Percentiles rank a stretch among this genome's conserved stretches.
phyloP scores from a whole-genome alignment of 2,329 filamentous ascomycete species.

The Rhynchosporium graminicola region DNA sequence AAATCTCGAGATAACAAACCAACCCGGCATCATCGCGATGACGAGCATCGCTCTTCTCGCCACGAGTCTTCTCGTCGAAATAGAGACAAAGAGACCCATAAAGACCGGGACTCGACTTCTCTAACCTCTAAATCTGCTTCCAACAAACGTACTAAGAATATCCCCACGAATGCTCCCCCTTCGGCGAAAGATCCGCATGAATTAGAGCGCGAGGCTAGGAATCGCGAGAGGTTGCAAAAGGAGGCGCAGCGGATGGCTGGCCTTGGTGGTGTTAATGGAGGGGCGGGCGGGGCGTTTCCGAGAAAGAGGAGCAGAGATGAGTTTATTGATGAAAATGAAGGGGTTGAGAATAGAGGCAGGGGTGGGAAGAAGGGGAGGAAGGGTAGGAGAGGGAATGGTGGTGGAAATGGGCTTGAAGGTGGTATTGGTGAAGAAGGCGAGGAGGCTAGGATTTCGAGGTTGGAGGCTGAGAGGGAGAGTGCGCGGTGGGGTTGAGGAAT shows the following conservation, averaged over 20 bases:
- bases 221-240: conserved; percentile 66
- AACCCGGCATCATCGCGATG: conserved; percentile 5
- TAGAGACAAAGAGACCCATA: conserved; percentile 1
- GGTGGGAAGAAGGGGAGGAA: conserved; percentile 52
- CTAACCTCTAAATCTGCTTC: not conserved
- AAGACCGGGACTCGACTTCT: not conserved
- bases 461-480: conserved; percentile 61
- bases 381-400: conserved; percentile 34
- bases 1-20: conserved; percentile 30
- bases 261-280: conserved; percentile 42
- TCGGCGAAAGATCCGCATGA: conserved; percentile 51
- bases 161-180: conserved; percentile 10
- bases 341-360: conserved; percentile 42
- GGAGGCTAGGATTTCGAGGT: conserved; percentile 43
- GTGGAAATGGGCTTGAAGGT: too few species aligned
- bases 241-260: conserved; percentile 67
- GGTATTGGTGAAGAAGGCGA: conserved; percentile 34
- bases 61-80: conserved; percentile 9
- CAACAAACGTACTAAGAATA: conserved; percentile 8
- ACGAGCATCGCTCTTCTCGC: conserved; percentile 13
- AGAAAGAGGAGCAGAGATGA: conserved; percentile 50
- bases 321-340: conserved; percentile 46
- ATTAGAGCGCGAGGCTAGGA: conserved; percentile 65
- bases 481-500: conserved; percentile 39
- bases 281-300: conserved; percentile 5